Percentiles rank a stretch among this genome's conserved stretches.
phyloP scores from a whole-genome alignment of 2,329 filamentous ascomycete species.

The Pleochaeta shiraiana region DNA sequence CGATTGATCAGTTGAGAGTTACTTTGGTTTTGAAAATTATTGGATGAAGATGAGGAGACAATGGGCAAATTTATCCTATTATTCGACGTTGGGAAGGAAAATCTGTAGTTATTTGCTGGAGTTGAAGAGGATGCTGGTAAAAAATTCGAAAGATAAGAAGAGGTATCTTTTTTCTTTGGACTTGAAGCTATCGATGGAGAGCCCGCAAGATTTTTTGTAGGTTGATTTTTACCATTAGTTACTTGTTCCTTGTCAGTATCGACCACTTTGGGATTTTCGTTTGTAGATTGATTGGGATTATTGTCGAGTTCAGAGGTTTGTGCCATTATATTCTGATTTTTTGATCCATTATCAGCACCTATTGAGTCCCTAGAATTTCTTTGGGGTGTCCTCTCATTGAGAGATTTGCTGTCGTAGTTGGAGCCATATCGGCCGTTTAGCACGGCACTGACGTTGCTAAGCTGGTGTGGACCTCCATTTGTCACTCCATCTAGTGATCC shows the following conservation, averaged over 20 bases:
- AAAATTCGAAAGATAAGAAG: background rate
- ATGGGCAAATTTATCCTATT: constrained; percentile 22
- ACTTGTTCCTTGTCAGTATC: constrained; percentile 9
- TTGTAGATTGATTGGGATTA: constrained; percentile 12
- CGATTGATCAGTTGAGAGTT: constrained; percentile 48
- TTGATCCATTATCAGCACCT: too few species aligned
- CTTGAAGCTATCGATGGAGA: constrained; percentile 14
- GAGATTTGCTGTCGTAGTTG: constrained; percentile 14
- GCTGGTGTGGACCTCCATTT: constrained; percentile 6
- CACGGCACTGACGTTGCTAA: background rate
- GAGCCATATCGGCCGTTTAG: constrained; percentile 31
- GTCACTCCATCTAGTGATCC: constrained; percentile 9
- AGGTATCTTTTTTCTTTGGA: constrained; percentile 11
- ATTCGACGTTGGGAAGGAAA: constrained; percentile 42
- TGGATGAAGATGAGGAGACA: constrained; percentile 22
- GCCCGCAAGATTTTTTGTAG: constrained; percentile 9
- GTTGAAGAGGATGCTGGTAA: constrained; percentile 4
- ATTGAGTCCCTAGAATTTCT: too few species aligned
- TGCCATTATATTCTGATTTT: constrained; percentile 16
- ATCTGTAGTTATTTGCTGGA: constrained; percentile 26
- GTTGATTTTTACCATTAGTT: constrained; percentile 12
- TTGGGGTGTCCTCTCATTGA: constrained; percentile 16
- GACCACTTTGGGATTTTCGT: constrained; percentile 11
- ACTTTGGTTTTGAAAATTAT: constrained; percentile 23
- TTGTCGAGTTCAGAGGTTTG: background rate